Evolutionary conservation across 2,329 filamentous ascomycete species (phyloP), one percentile per base, ranked within the genome.

Genomic region (Botrytis paeoniae): DNA sequence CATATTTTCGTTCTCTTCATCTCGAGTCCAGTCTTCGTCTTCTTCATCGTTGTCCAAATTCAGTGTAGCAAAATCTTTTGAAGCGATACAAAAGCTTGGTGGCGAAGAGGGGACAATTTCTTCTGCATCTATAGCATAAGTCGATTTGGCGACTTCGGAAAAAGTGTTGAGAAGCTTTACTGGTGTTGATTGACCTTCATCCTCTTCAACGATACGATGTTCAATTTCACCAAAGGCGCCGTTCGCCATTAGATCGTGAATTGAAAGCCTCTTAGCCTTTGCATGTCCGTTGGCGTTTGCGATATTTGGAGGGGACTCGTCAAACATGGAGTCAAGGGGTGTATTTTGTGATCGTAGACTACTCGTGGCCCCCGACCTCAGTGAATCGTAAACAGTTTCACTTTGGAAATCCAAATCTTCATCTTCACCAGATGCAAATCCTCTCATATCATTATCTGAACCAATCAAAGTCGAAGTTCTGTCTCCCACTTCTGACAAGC

Each of bases 401-500:
- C 92, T 94, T 82, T 90, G 91, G 79, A 91, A 89, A 80, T 94
- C 92, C n/a, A 89, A 90, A 78, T 94, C 92, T 78, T 93, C 91
- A 72, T 94, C 92, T 73, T 94, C 92, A 35, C 88, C 88, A 18
- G 89, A 93, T n/a, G 83, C 85, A 77, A 90, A 87, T 64, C 87
- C 89, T 76, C 89, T 88, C 75, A 84, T 84, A 74, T 93, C 91
- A 79, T 88, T 87, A 77, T 94, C 92, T 41, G 91, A 93, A 74
- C 90, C 91, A 75, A 89, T 88, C 76, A 91, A 85, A 41, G 90
- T 92, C 37, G 91, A 93, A 80, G 77, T 83, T 80, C 75, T 84
- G 81, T 77, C 86, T 59, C 74, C 74, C 43, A 75, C 65, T 72
- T 80, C 79, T 32, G 77, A 79, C 16, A 76, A 75, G 20, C 78